Percentiles rank a stretch among this genome's conserved stretches.
phyloP scores from a whole-genome alignment of 768 basidiomycete species.

The Imleria badia region DNA sequence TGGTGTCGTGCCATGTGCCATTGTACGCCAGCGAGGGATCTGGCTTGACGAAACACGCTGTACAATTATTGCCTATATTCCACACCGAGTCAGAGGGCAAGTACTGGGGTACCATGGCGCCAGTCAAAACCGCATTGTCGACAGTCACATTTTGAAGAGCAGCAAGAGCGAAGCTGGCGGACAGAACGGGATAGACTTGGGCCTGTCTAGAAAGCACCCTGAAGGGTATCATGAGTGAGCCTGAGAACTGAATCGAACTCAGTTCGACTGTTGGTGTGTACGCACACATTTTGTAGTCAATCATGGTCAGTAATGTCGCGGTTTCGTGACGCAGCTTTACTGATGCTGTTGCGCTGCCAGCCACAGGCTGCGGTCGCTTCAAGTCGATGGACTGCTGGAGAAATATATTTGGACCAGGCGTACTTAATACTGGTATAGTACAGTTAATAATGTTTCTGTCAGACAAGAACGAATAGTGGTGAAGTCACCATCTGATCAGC shows the following conservation, averaged over 20 bases:
- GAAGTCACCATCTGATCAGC: no score
- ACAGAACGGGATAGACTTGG: not conserved
- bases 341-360: no score
- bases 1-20: conserved; percentile 20
- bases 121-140: conserved; percentile 6
- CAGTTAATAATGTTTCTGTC: no score
- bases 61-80: conserved; percentile 9
- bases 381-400: no score
- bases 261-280: no score
- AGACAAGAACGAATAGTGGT: no score
- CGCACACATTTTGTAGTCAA: no score
- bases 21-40: conserved; percentile 5
- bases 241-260: not conserved
- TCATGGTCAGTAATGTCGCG: no score
- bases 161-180: not conserved
- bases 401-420: no score
- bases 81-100: conserved; percentile 1
- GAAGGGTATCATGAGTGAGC: not conserved
- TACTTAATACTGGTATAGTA: no score
- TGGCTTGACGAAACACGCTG: not conserved
- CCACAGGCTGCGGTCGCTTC: no score
- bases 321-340: no score
- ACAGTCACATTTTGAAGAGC: conserved; percentile 12
- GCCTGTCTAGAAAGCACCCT: not conserved
- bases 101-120: conserved; percentile 1